Evolutionary conservation across 805 yeast genomes (phyloP).

Genomic region (Candida xyloterini): DNA sequence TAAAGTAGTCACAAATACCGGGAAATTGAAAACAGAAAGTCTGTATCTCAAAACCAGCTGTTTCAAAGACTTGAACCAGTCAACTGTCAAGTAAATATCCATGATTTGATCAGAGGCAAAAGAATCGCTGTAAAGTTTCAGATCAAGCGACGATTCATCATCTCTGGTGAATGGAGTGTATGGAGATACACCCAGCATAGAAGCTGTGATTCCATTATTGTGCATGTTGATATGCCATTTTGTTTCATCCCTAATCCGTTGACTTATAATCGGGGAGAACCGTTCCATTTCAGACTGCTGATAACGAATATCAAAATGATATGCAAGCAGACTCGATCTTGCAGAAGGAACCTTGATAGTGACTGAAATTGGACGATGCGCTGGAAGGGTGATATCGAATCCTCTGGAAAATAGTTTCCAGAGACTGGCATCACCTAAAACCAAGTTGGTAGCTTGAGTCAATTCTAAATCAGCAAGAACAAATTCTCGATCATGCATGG

Average conservation of each 20-base stretch:
- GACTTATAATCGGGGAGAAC: conserved; percentile 67
- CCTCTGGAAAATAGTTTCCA: conserved; percentile 39
- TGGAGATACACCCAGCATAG: conserved; percentile 67
- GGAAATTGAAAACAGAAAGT: conserved; percentile 66
- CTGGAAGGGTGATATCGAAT: conserved; percentile 40
- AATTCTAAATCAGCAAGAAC: conserved; percentile 37
- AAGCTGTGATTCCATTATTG: conserved; percentile 37
- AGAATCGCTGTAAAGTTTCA: conserved; percentile 50
- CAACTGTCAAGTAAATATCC: conserved; percentile 45
- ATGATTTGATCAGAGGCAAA: conserved; percentile 32
- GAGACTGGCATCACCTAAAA: conserved; percentile 33
- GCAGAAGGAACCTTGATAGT: conserved; percentile 53
- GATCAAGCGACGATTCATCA: conserved; percentile 29
- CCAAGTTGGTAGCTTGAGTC: conserved; percentile 22
- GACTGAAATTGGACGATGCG: conserved; percentile 41
- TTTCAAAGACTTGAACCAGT: conserved; percentile 59
- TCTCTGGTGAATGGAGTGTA: conserved; percentile 33
- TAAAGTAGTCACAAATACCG: conserved; percentile 55
- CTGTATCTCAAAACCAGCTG: conserved; percentile 75
- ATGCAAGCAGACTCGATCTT: conserved; percentile 62
- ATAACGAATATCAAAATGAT: conserved; percentile 34
- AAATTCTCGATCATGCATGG: conserved; percentile 29
- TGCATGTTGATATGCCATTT: conserved; percentile 70
- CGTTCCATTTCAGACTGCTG: conserved; percentile 25
- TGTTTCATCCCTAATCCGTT: conserved; percentile 64